Evolutionary conservation across 73 alveolate genomes (phyloP).

Genomic region (Paramecium primaurelia): DNA sequence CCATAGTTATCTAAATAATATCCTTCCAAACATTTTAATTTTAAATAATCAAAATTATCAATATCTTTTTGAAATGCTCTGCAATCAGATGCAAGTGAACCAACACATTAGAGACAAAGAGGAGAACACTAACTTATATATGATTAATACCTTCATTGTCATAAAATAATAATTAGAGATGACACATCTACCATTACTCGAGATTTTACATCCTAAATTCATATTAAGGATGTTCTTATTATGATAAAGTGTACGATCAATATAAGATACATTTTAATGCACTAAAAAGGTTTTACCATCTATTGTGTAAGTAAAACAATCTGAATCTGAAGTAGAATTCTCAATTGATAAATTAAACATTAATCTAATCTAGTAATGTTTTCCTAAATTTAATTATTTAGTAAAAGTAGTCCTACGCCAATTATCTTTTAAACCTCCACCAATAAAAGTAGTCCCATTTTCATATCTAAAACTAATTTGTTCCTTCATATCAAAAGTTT

Average conservation of each 20-base stretch:
- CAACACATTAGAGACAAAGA: background rate
- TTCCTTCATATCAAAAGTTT: background rate
- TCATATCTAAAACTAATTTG: background rate
- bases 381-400: background rate
- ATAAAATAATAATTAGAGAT: slow-evolving; percentile 17
- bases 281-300: background rate
- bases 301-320: background rate
- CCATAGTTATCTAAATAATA: background rate
- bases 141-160: background rate
- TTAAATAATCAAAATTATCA: background rate
- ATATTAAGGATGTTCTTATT: slow-evolving; percentile 1
- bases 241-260: background rate
- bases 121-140: background rate
- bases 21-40: background rate
- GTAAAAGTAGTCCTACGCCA: background rate
- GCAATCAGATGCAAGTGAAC: background rate
- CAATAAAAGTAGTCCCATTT: background rate
- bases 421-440: background rate
- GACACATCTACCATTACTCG: slow-evolving; percentile 29
- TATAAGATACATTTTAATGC: background rate
- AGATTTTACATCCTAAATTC: slow-evolving; percentile 25
- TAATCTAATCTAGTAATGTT: background rate
- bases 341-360: background rate
- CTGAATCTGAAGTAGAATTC: background rate
- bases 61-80: background rate